Percentiles rank a stretch among this genome's conserved stretches.
Evolutionary conservation across 257 asterid genomes (phyloP).

Genomic region (Solanum tarijense): DNA sequence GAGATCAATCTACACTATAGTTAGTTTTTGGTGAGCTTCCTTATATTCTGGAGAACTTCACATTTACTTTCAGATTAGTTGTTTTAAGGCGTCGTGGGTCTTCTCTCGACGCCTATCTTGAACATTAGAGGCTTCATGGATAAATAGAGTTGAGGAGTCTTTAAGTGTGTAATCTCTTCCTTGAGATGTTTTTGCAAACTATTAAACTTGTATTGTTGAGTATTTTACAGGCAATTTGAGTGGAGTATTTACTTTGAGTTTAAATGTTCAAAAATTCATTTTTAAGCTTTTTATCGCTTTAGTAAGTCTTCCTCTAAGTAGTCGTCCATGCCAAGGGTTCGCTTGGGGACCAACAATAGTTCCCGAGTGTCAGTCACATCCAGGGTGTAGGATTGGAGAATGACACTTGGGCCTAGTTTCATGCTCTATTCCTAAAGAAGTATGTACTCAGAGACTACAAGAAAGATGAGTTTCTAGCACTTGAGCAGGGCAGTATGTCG

Average conservation of each 20-base stretch:
- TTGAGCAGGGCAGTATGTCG: neutral
- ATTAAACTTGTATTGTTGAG: neutral
- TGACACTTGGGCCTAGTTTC: neutral
- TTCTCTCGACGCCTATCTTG: neutral
- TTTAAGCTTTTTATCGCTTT: neutral
- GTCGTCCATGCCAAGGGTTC: neutral
- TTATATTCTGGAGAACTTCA: neutral
- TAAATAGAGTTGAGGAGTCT: neutral
- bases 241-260: neutral
- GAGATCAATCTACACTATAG: neutral
- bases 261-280: no score
- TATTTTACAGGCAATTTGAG: neutral
- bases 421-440: neutral
- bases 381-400: neutral
- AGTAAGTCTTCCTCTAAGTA: neutral
- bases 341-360: neutral
- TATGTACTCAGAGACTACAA: neutral
- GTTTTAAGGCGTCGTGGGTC: neutral
- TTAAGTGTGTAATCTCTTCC: neutral
- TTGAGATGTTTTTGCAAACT: neutral
- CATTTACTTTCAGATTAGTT: neutral
- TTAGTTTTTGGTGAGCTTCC: neutral
- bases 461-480: neutral
- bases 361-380: neutral
- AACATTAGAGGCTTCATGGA: neutral